Evolutionary conservation across 2,329 filamentous ascomycete genomes (phyloP).

Genomic region (Colletotrichum incanum): DNA sequence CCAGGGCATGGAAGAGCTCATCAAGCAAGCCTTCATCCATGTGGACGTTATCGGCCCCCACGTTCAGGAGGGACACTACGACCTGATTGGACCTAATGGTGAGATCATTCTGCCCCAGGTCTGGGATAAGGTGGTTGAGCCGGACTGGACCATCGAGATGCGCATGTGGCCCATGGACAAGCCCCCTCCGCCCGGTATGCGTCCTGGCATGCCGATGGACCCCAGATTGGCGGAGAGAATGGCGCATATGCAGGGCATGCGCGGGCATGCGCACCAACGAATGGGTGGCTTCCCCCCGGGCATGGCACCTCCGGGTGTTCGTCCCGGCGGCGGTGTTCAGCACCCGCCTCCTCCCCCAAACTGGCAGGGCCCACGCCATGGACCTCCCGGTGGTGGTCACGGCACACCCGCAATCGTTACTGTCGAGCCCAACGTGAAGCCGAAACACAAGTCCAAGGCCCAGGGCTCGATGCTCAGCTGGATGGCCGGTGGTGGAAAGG

Average conservation of each 20-base stretch:
- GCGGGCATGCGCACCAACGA: slow-evolving; percentile 1
- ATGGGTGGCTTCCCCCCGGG: slow-evolving; percentile 10
- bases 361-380: background rate
- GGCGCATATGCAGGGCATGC: slow-evolving; percentile 12
- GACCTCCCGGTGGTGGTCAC: background rate
- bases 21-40: slow-evolving; percentile 86
- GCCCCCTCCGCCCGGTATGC: slow-evolving; percentile 13
- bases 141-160: slow-evolving; percentile 81
- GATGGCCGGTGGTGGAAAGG: slow-evolving; percentile 50
- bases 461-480: slow-evolving; percentile 52
- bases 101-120: slow-evolving; percentile 87
- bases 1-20: slow-evolving; percentile 88
- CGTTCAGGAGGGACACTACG: slow-evolving; percentile 85
- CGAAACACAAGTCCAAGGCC: slow-evolving; percentile 50
- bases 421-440: slow-evolving; percentile 44
- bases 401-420: slow-evolving; percentile 45
- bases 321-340: slow-evolving; percentile 24
- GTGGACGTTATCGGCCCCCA: slow-evolving; percentile 83
- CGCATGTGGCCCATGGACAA: slow-evolving; percentile 72
- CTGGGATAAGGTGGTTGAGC: slow-evolving; percentile 86
- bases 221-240: background rate
- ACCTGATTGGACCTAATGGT: slow-evolving; percentile 83
- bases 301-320: slow-evolving; percentile 25
- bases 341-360: slow-evolving; percentile 30
- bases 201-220: slow-evolving; percentile 13